phyloP scores from a whole-genome alignment of 1,284 basidiomycete species.

The Papiliotrema nemorosa region DNA sequence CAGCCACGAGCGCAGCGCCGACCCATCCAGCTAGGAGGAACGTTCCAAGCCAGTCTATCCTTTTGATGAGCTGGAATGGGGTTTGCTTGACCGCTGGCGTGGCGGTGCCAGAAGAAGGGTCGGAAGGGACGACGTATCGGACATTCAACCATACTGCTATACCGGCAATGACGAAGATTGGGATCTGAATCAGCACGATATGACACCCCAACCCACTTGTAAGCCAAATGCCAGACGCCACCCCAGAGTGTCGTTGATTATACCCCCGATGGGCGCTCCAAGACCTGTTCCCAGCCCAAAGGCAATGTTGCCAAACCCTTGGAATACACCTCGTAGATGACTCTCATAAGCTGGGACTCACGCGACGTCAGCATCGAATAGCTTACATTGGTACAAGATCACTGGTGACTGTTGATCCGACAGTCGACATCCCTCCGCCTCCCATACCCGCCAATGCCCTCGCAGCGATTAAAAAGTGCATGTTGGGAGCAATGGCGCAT shows the following conservation, averaged over 20 bases:
- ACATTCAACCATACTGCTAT: constrained; percentile 68
- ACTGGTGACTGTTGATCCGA: constrained; percentile 41
- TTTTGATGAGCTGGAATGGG: constrained; percentile 61
- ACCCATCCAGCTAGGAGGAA: constrained; percentile 71
- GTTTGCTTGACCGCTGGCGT: constrained; percentile 59
- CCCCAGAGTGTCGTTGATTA: constrained; percentile 75
- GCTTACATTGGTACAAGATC: constrained; percentile 67
- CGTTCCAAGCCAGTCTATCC: constrained; percentile 79
- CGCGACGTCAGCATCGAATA: constrained; percentile 2
- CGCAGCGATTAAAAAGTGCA: constrained; percentile 74
- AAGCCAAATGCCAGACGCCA: constrained; percentile 63
- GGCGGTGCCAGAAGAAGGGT: constrained; percentile 55
- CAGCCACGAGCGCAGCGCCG: constrained; percentile 67
- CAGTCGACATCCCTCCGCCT: constrained; percentile 63
- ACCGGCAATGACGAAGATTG: constrained; percentile 66
- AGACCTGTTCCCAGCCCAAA: constrained; percentile 48
- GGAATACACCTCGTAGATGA: constrained; percentile 79
- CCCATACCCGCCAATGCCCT: constrained; percentile 84
- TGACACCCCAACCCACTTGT: constrained; percentile 53
- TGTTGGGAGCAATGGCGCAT: constrained; percentile 77
- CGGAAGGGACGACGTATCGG: constrained; percentile 41
- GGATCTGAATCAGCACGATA: constrained; percentile 55
- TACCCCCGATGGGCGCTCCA: constrained; percentile 86
- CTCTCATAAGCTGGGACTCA: constrained; percentile 46
- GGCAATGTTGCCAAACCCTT: constrained; percentile 80